Base-by-base conservation (phyloP, 2,329 filamentous ascomycete genomes). In the Fusarium chuoi region DNA sequence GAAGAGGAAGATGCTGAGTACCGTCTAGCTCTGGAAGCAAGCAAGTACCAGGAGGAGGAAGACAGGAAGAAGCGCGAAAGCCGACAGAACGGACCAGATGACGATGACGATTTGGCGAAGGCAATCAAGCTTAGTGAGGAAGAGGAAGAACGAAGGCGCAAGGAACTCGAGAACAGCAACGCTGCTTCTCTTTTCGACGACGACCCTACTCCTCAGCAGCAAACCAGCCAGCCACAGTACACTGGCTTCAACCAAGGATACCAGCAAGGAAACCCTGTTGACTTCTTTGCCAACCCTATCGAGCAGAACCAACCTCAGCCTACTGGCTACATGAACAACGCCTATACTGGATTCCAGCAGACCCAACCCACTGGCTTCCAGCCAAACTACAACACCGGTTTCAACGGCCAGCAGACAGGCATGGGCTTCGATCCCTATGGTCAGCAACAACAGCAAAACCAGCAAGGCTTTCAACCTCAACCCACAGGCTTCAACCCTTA, bases 201-300 rank as follows among this genome's bases (percentile, higher is more conserved):
- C 77, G 89, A 90, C 41, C 88, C 91, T 11, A 83, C 87, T 30
- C 71, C 71, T 28, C 90, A 92, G 78, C 75, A 79, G 17, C 89
- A 91, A 78, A 77, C 80, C 7, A 73, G 78, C 51, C 92, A 94
- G 77, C 89, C 93, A 41, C 94, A 95, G 83, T 90, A 90, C 45
- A 98, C 95, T 20, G 96, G 95, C 41, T 95, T 94, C 85, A 98
- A 98, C 83, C 95, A 98, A 84, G 96, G 96, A 52, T 99, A 99
- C 80, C 95, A 98, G 85, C 96, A 99, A 84, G 96, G 98, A 81
- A 93, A 93, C 65, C 94, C 94, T 18, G 96, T 99, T 24, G 96
- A 99, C 83, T 98, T 97, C 90, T 96, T 97, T 78, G 96, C 96
- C 67, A 99, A 99, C 82, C 94, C 95, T 18, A 92, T 98, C 78